Evolutionary conservation across 1,139 yeast genomes (phyloP).

Genomic region (Taphrina deformans): DNA sequence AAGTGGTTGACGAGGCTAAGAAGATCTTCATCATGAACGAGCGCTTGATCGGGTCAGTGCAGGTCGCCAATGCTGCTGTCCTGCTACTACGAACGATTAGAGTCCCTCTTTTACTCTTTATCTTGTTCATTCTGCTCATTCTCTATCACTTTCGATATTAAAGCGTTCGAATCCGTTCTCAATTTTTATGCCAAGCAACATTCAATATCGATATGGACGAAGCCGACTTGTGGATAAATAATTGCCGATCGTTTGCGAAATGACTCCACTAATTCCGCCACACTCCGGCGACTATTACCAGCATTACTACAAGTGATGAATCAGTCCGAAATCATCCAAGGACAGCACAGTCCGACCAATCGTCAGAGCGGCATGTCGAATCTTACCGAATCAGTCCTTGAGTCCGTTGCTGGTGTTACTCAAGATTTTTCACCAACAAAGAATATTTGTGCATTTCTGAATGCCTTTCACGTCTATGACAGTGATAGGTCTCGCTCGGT

Average conservation of each 20-base stretch:
- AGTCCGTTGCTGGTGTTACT: constrained; percentile 20
- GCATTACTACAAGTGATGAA: too few relatives aligned
- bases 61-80: constrained; percentile 2
- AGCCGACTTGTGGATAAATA: too few relatives aligned
- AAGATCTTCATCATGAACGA: constrained; percentile 66
- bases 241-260: constrained; percentile 2
- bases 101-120: not conserved
- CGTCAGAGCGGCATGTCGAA: constrained; percentile 21
- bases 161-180: too few relatives aligned
- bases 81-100: constrained; percentile 8
- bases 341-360: too few relatives aligned
- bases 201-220: too few relatives aligned
- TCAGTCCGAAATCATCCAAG: too few relatives aligned
- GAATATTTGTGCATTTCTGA: constrained; percentile 29
- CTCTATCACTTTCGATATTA: not conserved
- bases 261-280: not conserved
- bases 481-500: constrained; percentile 31
- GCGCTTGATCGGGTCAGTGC: constrained; percentile 31
- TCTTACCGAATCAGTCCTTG: constrained; percentile 15
- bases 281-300: too few relatives aligned
- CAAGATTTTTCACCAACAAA: constrained; percentile 28
- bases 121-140: not conserved
- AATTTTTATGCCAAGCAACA: too few relatives aligned
- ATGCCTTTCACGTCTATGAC: constrained; percentile 34
- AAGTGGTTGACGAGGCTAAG: constrained; percentile 66